phyloP scores from a whole-genome alignment of 2,329 filamentous ascomycete species.

The Emmonsiellopsis sp. region DNA sequence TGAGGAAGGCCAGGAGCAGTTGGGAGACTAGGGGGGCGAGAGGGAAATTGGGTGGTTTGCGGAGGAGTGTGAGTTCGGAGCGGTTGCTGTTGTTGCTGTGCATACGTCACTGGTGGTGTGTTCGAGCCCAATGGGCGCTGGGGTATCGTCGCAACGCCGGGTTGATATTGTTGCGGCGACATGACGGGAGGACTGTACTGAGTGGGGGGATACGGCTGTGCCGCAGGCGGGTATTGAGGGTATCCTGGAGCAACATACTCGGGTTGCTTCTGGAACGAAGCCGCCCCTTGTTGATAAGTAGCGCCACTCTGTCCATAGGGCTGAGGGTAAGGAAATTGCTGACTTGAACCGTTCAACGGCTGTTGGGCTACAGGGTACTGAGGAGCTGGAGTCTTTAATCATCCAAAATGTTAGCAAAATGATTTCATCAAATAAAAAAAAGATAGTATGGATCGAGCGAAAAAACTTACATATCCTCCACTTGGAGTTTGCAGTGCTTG shows the following conservation, averaged over 20 bases:
- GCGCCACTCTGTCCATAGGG: constrained; percentile 33
- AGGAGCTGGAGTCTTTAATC: constrained; percentile 32
- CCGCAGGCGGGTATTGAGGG: constrained; percentile 27
- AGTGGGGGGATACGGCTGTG: constrained; percentile 24
- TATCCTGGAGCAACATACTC: constrained; percentile 21
- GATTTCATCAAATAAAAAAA: background rate
- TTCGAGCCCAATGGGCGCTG: constrained; percentile 31
- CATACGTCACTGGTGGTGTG: constrained; percentile 33
- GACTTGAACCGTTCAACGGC: constrained; percentile 37
- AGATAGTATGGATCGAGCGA: background rate
- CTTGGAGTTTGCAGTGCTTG: constrained; percentile 42
- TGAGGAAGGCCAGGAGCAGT: constrained; percentile 50
- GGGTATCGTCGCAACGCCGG: constrained; percentile 17
- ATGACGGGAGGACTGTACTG: constrained; percentile 25
- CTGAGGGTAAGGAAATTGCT: constrained; percentile 31
- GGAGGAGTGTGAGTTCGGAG: constrained; percentile 37
- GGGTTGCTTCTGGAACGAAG: constrained; percentile 12
- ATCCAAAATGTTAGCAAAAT: background rate
- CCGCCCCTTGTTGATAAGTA: constrained; percentile 36
- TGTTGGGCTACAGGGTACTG: constrained; percentile 37
- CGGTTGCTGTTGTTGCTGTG: constrained; percentile 32
- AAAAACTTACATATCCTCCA: constrained; percentile 48
- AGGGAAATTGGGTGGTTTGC: constrained; percentile 24
- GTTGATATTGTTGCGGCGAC: constrained; percentile 23
- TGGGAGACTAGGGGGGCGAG: constrained; percentile 47